These are phyloP conservation scores for Vanderwaltozyma verrucispora DNA, from an alignment of 805 yeast species.

Conservation along the genomic window DNA sequence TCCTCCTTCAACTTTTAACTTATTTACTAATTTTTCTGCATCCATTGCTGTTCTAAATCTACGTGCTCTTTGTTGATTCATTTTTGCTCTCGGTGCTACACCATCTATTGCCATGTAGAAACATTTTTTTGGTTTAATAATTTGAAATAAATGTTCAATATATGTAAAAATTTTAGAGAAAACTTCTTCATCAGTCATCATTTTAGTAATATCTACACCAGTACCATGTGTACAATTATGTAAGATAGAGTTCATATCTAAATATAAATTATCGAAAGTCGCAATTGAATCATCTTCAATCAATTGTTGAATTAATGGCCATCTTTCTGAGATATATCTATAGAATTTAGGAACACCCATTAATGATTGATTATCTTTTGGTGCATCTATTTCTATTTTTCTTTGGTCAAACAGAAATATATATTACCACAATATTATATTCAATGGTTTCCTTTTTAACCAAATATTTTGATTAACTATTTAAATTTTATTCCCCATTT, in stretches of 20 bases:
- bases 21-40: slow-evolving; percentile 66
- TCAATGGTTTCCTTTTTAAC: no score
- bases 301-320: slow-evolving; percentile 89
- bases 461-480: no score
- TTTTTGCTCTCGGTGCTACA: slow-evolving; percentile 95
- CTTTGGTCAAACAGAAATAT: no score
- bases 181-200: slow-evolving; percentile 79
- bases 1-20: slow-evolving; percentile 44
- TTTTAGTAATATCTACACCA: slow-evolving; percentile 48
- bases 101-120: slow-evolving; percentile 97
- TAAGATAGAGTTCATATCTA: slow-evolving; percentile 35
- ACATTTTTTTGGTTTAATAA: slow-evolving; percentile 73
- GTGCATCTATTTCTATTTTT: no score
- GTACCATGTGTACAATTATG: slow-evolving; percentile 74
- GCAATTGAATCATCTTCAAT: slow-evolving; percentile 76
- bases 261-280: slow-evolving; percentile 82
- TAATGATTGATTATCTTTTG: no score
- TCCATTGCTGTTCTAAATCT: slow-evolving; percentile 88
- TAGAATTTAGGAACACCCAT: slow-evolving; percentile 95
- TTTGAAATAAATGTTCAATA: slow-evolving; percentile 83
- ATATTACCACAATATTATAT: no score
- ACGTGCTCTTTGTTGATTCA: slow-evolving; percentile 95
- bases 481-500: no score
- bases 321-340: slow-evolving; percentile 93
- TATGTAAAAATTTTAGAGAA: slow-evolving; percentile 86